phyloP scores from a whole-genome alignment of 371 early-diverging fungal species.

The Syncephalastrum monosporum region DNA sequence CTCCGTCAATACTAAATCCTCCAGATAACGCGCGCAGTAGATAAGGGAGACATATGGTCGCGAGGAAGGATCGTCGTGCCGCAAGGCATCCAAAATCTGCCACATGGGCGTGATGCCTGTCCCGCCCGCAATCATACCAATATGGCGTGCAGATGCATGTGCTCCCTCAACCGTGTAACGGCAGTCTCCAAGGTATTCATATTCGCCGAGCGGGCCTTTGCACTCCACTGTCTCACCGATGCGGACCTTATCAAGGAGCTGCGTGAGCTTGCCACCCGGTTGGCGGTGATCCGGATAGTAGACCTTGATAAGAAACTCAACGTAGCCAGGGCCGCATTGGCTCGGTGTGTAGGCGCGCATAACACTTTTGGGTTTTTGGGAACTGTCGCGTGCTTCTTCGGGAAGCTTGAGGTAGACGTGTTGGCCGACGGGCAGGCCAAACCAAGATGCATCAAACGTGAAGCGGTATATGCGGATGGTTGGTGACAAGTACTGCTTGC shows the following conservation, averaged over 20 bases:
- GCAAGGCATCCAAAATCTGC: slow-evolving; percentile 45
- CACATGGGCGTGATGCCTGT: slow-evolving; percentile 68
- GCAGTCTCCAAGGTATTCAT: slow-evolving; percentile 48
- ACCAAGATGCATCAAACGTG: slow-evolving; percentile 21
- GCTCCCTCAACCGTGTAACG: slow-evolving; percentile 9
- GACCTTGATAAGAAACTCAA: slow-evolving; percentile 66
- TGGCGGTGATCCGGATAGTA: slow-evolving; percentile 41
- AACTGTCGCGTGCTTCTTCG: slow-evolving; percentile 15
- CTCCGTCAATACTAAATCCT: slow-evolving; percentile 46
- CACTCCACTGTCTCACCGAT: slow-evolving; percentile 57
- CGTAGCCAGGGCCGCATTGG: slow-evolving; percentile 25
- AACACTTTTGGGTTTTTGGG: slow-evolving; percentile 30
- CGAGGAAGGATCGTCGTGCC: slow-evolving; percentile 18
- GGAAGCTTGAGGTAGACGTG: slow-evolving; percentile 36
- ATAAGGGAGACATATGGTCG: slow-evolving; percentile 42
- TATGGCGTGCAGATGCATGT: slow-evolving; percentile 10
- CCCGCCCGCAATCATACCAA: slow-evolving; percentile 62
- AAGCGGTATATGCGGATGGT: slow-evolving; percentile 49
- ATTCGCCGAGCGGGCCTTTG: slow-evolving; percentile 61
- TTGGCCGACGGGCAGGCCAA: slow-evolving; percentile 50
- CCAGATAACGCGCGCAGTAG: slow-evolving; percentile 42
- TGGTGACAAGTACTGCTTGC: slow-evolving; percentile 34
- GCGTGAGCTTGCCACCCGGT: slow-evolving; percentile 58
- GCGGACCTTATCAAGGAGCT: slow-evolving; percentile 45
- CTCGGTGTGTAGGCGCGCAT: slow-evolving; percentile 66